Evolutionary conservation across 2,329 filamentous ascomycete genomes (phyloP).

Genomic region (Trichophyton benhamiae): DNA sequence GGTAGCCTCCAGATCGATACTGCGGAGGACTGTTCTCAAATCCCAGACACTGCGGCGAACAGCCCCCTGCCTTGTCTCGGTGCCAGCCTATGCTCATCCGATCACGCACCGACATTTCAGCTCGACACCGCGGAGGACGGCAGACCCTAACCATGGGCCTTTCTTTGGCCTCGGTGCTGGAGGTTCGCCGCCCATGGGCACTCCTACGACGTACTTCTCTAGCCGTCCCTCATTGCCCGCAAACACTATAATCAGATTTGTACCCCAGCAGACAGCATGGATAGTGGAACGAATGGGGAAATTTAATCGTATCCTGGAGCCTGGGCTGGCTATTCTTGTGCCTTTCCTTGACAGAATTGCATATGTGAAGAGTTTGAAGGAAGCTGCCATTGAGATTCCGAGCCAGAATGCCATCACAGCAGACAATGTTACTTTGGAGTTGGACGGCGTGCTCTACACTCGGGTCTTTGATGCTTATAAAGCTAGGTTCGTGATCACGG

Average conservation of each 20-base stretch:
- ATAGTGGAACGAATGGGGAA: constrained; percentile 99
- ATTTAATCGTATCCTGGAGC: constrained; percentile 85
- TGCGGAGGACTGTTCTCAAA: neutral
- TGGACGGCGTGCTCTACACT: constrained; percentile 92
- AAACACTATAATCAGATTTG: constrained; percentile 91
- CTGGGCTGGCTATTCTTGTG: constrained; percentile 75
- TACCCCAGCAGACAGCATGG: constrained; percentile 99
- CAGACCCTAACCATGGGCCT: neutral
- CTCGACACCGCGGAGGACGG: constrained; percentile 20
- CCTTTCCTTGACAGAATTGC: constrained; percentile 91
- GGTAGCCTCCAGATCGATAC: constrained; percentile 23
- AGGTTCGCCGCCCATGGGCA: neutral
- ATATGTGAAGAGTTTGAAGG: constrained; percentile 96
- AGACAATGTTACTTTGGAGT: constrained; percentile 92
- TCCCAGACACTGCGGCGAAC: constrained; percentile 4
- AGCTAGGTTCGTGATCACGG: constrained; percentile 54
- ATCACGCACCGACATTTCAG: constrained; percentile 10
- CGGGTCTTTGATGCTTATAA: constrained; percentile 97
- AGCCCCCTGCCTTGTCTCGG: constrained; percentile 23
- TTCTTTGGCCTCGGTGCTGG: neutral
- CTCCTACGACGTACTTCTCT: constrained; percentile 57
- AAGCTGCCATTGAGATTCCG: constrained; percentile 90
- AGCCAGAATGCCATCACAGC: constrained; percentile 96
- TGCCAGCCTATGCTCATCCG: constrained; percentile 2
- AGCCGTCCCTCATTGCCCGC: constrained; percentile 60